Evolutionary conservation across 75 land plant species (phyloP), one percentile per base, ranked within the genome.

Genomic region (Pinus albicaulis): DNA sequence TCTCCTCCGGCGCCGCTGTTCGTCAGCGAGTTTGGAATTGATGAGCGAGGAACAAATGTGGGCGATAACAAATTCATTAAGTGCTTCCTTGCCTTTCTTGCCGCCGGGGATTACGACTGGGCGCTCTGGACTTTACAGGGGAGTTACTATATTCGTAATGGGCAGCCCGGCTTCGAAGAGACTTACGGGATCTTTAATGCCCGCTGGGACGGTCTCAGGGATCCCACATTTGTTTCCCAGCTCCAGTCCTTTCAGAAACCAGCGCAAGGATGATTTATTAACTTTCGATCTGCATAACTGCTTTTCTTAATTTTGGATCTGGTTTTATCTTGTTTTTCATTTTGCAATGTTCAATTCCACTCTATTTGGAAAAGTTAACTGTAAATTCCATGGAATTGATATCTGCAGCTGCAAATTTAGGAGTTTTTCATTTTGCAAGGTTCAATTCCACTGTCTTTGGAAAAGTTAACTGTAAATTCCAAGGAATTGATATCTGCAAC

Each of bases 101-200:
- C 86, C 22, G 79, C 73, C 55, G 59, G 28, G 53, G 92, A 90
- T 24, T 61, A 88, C 66, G 92, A 90, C 59, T 88, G 85, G 85
- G 92, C 90, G 22, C 53, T 89, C 48, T 87, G 92, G 90, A 73
- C 87, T 3, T 72, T 87, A 78, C 79, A 80, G 76, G 91, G 89
- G 48, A 84, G 86, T 76, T 89, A 89, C 82, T 87, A 84, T 66
- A 3, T 28, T 44, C 82, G 84, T 55, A 57, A 81, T 17, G 80
- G 61, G 3, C n/a, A 59, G 57, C 44, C 59, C 3, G 85, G 72
- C 34, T 36, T 69, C 20, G 91, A 87, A 56, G 90, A 89, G 55
- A 61, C 74, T 53, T 88, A 65, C 48, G 90, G 85, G 2, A 52
- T 88, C 14, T 73, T 88, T 19, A 68, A 79, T n/a, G 34, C n/a